Percentiles rank a stretch among this genome's conserved stretches.
Conservation (phyloP, 2,329 filamentous ascomycete genomes). For the Fusarium protoensiforme region DNA sequence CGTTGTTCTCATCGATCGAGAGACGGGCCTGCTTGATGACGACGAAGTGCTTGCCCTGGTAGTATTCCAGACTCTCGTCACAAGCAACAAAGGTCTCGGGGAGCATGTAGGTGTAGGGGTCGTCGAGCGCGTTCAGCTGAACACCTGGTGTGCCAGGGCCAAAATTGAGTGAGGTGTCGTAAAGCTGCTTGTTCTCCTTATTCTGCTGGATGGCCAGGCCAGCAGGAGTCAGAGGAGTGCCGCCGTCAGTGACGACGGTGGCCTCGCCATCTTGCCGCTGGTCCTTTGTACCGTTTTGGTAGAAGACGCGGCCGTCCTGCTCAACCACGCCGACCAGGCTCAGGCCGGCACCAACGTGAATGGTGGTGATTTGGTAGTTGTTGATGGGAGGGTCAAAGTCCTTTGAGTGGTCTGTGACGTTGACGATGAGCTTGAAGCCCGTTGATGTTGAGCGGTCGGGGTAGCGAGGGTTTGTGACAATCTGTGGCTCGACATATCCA, state of each 20-base stretch:
- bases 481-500: conserved; percentile 16
- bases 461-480: conserved; percentile 23
- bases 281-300: conserved; percentile 59
- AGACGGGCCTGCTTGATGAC: conserved; percentile 53
- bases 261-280: conserved; percentile 46
- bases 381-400: conserved; percentile 57
- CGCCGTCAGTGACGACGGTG: conserved; percentile 54
- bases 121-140: conserved; percentile 41
- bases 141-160: conserved; percentile 52
- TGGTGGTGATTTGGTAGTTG: conserved; percentile 51
- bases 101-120: conserved; percentile 43
- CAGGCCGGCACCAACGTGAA: conserved; percentile 56
- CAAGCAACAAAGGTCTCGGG: conserved; percentile 57
- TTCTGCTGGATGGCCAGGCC: conserved; percentile 48
- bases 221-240: conserved; percentile 51
- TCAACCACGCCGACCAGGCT: conserved; percentile 51
- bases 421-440: conserved; percentile 57
- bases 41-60: conserved; percentile 49
- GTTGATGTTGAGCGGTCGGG: conserved; percentile 33
- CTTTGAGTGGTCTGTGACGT: conserved; percentile 53
- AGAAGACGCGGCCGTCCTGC: conserved; percentile 52
- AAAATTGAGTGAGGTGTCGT: conserved; percentile 43
- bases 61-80: conserved; percentile 55
- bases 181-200: conserved; percentile 48
- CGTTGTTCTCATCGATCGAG: conserved; percentile 33